These are phyloP conservation scores for Kuraishia borneana DNA, from an alignment of 805 yeast genomes.

Conservation along the genomic window DNA sequence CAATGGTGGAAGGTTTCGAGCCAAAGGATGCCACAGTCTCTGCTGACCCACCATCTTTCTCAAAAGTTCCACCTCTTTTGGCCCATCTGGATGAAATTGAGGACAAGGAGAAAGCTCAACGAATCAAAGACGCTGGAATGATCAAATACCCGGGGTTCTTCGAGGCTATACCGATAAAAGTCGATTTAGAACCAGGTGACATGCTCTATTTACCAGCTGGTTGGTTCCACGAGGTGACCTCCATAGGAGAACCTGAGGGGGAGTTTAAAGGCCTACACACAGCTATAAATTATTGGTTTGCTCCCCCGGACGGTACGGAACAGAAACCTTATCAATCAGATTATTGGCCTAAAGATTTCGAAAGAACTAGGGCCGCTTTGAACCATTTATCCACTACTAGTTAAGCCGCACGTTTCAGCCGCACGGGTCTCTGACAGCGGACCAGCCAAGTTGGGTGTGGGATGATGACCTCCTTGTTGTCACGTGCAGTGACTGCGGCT, in stretches of 20 bases:
- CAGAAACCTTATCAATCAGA: constrained; percentile 30
- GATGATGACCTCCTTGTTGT: no score
- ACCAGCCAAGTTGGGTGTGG: no score
- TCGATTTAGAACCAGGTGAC: constrained; percentile 47
- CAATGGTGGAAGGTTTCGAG: constrained; percentile 18
- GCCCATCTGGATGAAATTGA: constrained; percentile 46
- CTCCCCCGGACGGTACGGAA: constrained; percentile 40
- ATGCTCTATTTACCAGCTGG: constrained; percentile 67
- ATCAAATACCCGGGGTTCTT: constrained; percentile 37
- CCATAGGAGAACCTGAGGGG: constrained; percentile 30
- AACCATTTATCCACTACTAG: no score
- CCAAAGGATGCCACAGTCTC: neutral
- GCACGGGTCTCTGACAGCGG: no score
- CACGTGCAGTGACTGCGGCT: no score
- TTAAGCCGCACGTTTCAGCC: no score
- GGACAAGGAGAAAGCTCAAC: constrained; percentile 13
- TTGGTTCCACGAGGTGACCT: constrained; percentile 76
- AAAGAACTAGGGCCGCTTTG: no score
- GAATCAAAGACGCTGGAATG: constrained; percentile 25
- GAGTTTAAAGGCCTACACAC: constrained; percentile 28
- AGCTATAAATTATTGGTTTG: constrained; percentile 68
- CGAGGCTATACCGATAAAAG: constrained; percentile 27
- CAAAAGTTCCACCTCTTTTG: constrained; percentile 49
- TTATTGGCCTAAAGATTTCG: constrained; percentile 45
- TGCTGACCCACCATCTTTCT: constrained; percentile 61